These are phyloP conservation scores for Adansonia gregorii DNA, from an alignment of 441 rosid genomes.

Conservation along the genomic window DNA sequence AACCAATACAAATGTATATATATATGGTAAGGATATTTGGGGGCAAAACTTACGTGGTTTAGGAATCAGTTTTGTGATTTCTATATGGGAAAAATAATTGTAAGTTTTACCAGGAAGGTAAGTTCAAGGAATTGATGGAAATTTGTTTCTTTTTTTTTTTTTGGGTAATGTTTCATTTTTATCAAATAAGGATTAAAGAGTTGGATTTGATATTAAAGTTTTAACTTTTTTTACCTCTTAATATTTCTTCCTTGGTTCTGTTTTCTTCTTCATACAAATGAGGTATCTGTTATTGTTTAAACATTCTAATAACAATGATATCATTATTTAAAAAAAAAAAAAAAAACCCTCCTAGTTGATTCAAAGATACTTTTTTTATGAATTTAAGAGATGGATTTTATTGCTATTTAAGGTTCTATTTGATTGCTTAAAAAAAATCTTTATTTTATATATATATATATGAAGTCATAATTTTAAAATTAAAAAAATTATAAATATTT, in stretches of 20 bases:
- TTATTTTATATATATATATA: no score
- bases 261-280: no score
- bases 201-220: neutral
- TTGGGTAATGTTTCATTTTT: neutral
- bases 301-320: neutral
- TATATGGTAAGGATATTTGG: no score
- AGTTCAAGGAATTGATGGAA: neutral
- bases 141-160: neutral
- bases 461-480: no score
- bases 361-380: neutral
- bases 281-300: neutral
- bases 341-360: neutral
- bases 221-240: neutral
- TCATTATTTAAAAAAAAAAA: no score
- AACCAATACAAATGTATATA: no score
- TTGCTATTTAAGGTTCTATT: neutral
- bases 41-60: no score
- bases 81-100: no score
- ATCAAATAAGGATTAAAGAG: neutral
- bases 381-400: no score
- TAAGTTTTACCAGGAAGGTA: no score
- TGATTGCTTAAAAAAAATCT: no score
- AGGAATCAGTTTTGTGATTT: neutral
- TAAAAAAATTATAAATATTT: no score
- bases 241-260: neutral